Base-by-base conservation (phyloP, 2,329 filamentous ascomycete genomes). In the Fusarium armeniacum region DNA sequence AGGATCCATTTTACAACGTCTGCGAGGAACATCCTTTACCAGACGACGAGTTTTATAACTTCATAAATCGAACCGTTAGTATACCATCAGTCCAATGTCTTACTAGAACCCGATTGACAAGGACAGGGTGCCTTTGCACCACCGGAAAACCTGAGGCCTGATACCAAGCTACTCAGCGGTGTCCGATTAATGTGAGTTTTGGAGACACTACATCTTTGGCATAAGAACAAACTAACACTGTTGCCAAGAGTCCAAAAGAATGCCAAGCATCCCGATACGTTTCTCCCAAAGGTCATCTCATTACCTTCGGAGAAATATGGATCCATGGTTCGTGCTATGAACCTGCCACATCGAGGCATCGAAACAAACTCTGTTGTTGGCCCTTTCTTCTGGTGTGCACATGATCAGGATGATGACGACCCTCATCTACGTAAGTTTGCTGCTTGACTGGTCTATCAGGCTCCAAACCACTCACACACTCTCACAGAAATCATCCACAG, bases 331-430 rank as follows among this genome's bases (percentile, higher is more conserved):
- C 81, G 82, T 66, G 79, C 77, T 18, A 74, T 89, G 77, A 82
- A 79, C 62, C 80, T 90, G 44, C 87, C 88, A 2, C 85, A 83
- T 71, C 82, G 86, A 11, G 85, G 82, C 35, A 86, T 90, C 65
- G 88, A 90, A 76, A 84, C 85, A 20, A 85, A 83, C 22, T 84
- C 84, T 58, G 83, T 86, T 13, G 88, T 90, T 16, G 88, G 88
- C 0, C 88, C 88, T 1, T 89, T 89, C 73, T 90, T 90, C 77
- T 90, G 87, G 87, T 84, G 80, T 41, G 81, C 84, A 3, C 81
- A 84, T 64, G 86, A 90, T 73, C 83, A 86, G 62, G 83, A 88
- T 69, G 85, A 87, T 54, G 81, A 83, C 3, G 83, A 89, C 67
- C 85, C 84, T 38, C 85, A 87, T 77, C 78, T 90, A 46, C 88